phyloP scores from a whole-genome alignment of 1,284 basidiomycete species.

The Porogramme epimiltina region DNA sequence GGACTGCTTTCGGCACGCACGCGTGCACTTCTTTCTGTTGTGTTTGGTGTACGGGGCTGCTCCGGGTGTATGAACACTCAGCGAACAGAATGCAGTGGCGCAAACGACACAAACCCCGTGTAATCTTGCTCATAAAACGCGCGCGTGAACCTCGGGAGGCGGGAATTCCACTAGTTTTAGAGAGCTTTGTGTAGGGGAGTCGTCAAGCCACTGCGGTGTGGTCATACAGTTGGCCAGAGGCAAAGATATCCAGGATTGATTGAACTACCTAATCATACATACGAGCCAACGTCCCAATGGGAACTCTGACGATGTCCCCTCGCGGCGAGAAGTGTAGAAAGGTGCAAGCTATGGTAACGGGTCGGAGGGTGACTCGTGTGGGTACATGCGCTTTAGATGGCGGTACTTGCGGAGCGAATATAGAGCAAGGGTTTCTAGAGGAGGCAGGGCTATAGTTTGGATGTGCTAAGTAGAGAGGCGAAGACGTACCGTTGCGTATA shows the following conservation, averaged over 20 bases:
- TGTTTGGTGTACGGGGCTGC: too few species aligned
- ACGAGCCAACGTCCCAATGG: not conserved
- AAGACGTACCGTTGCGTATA: conserved; percentile 81
- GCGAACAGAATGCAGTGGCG: too few species aligned
- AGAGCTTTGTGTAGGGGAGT: too few species aligned
- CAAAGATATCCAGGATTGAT: not conserved
- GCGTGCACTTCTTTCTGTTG: too few species aligned
- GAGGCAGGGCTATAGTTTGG: not conserved
- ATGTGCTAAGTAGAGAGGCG: not conserved
- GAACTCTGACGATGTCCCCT: not conserved
- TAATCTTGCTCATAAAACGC: too few species aligned
- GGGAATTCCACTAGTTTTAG: too few species aligned
- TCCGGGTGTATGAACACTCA: too few species aligned
- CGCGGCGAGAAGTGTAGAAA: not conserved
- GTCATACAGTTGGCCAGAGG: not conserved
- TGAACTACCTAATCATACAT: conserved; percentile 10
- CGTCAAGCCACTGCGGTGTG: not conserved
- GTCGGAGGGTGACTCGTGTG: conserved; percentile 27
- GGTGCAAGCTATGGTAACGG: conserved; percentile 2
- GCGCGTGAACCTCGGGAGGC: too few species aligned
- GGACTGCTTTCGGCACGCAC: too few species aligned
- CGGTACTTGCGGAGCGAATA: conserved; percentile 88
- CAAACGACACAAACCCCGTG: too few species aligned
- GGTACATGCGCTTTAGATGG: conserved; percentile 78
- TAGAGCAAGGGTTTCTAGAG: conserved; percentile 80